Evolutionary conservation across 805 yeast genomes (phyloP).

Genomic region (Ascoidea asiatica): DNA sequence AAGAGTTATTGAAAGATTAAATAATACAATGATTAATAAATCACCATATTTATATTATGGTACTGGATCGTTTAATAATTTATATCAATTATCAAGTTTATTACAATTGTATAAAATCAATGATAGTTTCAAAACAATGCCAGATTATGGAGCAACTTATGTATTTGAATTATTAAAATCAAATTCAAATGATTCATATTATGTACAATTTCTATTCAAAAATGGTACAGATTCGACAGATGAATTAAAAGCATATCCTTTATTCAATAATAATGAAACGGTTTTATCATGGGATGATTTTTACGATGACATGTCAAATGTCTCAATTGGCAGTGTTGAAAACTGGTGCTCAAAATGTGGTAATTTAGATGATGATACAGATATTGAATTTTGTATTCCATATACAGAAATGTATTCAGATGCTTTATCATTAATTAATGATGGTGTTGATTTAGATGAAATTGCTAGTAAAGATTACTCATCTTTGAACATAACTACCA

Average conservation of each 20-base stretch:
- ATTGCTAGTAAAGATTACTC: slow-evolving; percentile 17
- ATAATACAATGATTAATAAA: slow-evolving; percentile 20
- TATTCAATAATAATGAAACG: slow-evolving; percentile 21
- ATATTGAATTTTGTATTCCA: slow-evolving; percentile 21
- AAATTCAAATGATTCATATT: slow-evolving; percentile 12
- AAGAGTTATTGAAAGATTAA: slow-evolving; percentile 20
- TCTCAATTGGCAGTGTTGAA: slow-evolving; percentile 16
- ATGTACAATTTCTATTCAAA: slow-evolving; percentile 30
- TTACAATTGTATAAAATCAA: slow-evolving; percentile 20
- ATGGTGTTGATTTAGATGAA: slow-evolving; percentile 19
- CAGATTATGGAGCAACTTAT: slow-evolving; percentile 29
- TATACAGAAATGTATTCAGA: slow-evolving; percentile 19
- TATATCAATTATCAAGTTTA: slow-evolving; percentile 26
- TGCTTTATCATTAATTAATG: slow-evolving; percentile 16
- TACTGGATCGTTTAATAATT: slow-evolving; percentile 32
- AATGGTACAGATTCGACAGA: slow-evolving; percentile 27
- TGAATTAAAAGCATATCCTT: slow-evolving; percentile 21
- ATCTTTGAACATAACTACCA: slow-evolving; percentile 10
- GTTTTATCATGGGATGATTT: slow-evolving; percentile 25
- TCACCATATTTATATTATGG: slow-evolving; percentile 26
- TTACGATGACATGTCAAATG: slow-evolving; percentile 14
- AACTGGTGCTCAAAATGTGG: slow-evolving; percentile 30
- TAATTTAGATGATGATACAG: slow-evolving; percentile 11
- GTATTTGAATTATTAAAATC: slow-evolving; percentile 29
- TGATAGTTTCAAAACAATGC: slow-evolving; percentile 29